Evolutionary conservation across 225 moss, liverwort and hornwort species (phyloP).

Genomic region (Polytrichum commune): DNA sequence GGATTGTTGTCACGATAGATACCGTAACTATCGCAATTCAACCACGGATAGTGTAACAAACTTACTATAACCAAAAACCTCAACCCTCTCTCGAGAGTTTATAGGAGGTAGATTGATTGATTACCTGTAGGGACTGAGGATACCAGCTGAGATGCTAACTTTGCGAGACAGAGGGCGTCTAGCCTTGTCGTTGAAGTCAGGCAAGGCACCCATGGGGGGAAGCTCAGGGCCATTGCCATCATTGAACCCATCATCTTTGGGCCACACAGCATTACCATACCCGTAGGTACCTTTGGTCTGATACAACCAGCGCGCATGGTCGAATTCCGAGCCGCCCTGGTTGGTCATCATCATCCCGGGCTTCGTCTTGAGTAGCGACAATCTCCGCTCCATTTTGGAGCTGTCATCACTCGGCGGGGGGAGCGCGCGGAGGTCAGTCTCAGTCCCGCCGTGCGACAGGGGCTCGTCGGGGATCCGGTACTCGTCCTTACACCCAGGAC

Average conservation of each 20-base stretch:
- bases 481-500: constrained; percentile 90
- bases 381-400: constrained; percentile 66
- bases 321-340: constrained; percentile 65
- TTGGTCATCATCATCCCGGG: constrained; percentile 57
- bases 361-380: constrained; percentile 68
- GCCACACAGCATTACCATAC: constrained; percentile 66
- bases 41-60: no score
- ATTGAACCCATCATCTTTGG: constrained; percentile 50
- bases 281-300: constrained; percentile 66
- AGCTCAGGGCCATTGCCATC: constrained; percentile 29
- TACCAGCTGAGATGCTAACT: constrained; percentile 48
- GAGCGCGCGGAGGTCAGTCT: constrained; percentile 51
- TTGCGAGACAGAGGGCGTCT: constrained; percentile 57
- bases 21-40: not conserved
- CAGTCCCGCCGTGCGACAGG: constrained; percentile 31
- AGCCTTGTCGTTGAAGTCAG: constrained; percentile 56
- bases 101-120: not conserved
- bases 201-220: constrained; percentile 33
- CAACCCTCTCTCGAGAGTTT: not conserved
- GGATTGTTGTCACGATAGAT: no score
- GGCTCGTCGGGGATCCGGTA: constrained; percentile 59
- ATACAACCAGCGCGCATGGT: constrained; percentile 89
- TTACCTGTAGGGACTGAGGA: constrained; percentile 63
- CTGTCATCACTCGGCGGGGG: constrained; percentile 53
- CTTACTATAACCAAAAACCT: no score